Evolutionary conservation across 495 filamentous ascomycete species (phyloP).

Genomic region (Eremomyces bilateralis): DNA sequence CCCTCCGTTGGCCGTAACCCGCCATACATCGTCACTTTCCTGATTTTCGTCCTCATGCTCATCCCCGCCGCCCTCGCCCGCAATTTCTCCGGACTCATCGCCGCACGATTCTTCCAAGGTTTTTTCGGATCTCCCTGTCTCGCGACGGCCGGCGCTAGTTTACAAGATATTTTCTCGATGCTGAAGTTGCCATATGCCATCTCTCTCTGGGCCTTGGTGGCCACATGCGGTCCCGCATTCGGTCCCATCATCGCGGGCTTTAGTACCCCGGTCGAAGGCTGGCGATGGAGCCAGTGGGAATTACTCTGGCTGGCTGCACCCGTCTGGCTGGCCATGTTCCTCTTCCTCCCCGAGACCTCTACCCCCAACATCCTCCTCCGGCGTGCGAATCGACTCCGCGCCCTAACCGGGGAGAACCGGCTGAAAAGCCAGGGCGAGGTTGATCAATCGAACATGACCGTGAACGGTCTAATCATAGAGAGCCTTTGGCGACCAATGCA

Average conservation of each 20-base stretch:
- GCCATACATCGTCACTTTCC: slow-evolving; percentile 23
- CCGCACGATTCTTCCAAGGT: slow-evolving; percentile 31
- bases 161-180: slow-evolving; percentile 32
- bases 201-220: slow-evolving; percentile 28
- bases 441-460: slow-evolving; percentile 23
- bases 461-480: slow-evolving; percentile 27
- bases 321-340: slow-evolving; percentile 26
- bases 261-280: slow-evolving; percentile 30
- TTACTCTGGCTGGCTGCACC: slow-evolving; percentile 27
- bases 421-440: slow-evolving; percentile 19
- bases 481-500: slow-evolving; percentile 39
- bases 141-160: slow-evolving; percentile 31
- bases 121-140: slow-evolving; percentile 32
- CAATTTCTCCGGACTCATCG: slow-evolving; percentile 27
- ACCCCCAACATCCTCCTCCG: slow-evolving; percentile 31
- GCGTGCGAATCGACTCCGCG: slow-evolving; percentile 31
- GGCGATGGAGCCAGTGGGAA: slow-evolving; percentile 23
- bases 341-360: slow-evolving; percentile 34
- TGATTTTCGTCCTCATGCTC: slow-evolving; percentile 27
- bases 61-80: slow-evolving; percentile 26
- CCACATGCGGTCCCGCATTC: slow-evolving; percentile 27
- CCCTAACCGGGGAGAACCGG: slow-evolving; percentile 13
- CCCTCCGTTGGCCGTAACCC: slow-evolving; percentile 25
- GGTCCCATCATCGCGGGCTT: slow-evolving; percentile 44
- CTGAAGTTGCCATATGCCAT: slow-evolving; percentile 32